Evolutionary conservation across 2,329 filamentous ascomycete genomes (phyloP), one percentile per base, ranked within the genome.

Genomic region (Claviceps sp.): DNA sequence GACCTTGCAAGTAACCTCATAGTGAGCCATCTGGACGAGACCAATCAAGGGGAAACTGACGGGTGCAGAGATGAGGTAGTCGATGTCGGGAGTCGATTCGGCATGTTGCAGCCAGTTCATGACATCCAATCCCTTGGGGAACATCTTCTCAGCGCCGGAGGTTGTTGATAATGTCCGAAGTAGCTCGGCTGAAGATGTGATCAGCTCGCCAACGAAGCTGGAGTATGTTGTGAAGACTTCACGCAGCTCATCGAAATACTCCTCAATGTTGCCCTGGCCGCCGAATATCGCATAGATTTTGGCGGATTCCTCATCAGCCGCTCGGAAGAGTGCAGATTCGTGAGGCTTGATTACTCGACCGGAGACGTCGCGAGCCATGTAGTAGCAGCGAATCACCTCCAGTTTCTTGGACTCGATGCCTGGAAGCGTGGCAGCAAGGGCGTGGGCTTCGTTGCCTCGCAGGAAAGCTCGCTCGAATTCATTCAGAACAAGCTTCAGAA

Each of bases 261-360:
- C 94, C 70, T 98, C 91, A 57, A 98, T 97, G 70, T 98, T 98
- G 61, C 93, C 93, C 68, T 98, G 93, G 6, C 93, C 93, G 55
- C 93, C 93, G 60, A 97, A 95, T 56, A 98, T 89, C 58, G 84
- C 90, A 73, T 95, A 98, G 55, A 98, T 80, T 61, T 81, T 84
- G 51, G 90, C 90, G 52, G 84, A 82, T 56, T 81, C 84, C 56
- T 96, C 90, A 47, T 86, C 83, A 9, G 88, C 88, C 49, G 93
- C 91, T 59, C 93, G 81, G 64, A 96, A 81, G 47, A 98, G 78
- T 38, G 93, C 94, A 42, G 94, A 97, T 66, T 95, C 87, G 67
- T 98, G 91, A 30, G 88, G 81, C 71, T 89, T 90, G 65, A 96
- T 91, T 50, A 87, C 80, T 61, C 93, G 79, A 64, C 90, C 90